Percentiles rank a stretch among this genome's conserved stretches.
Evolutionary conservation across 805 yeast species (phyloP).

Genomic region (Saccharomycopsis olivae): DNA sequence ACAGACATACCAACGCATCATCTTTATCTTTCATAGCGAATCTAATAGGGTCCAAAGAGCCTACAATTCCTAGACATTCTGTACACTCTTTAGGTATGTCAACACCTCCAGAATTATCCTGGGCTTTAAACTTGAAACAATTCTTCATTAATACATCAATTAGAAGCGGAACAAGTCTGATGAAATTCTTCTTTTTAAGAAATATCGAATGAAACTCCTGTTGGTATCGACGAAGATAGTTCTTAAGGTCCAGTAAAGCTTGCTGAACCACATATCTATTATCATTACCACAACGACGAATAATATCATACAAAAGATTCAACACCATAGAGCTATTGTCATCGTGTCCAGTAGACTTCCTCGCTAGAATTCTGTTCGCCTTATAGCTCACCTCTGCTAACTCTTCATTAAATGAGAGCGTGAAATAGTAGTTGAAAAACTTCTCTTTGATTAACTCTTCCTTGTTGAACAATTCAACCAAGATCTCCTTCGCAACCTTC

Average conservation of each 20-base stretch:
- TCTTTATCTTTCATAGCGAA: constrained; percentile 30
- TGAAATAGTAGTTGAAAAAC: constrained; percentile 42
- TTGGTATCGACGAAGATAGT: constrained; percentile 42
- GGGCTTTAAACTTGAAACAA: constrained; percentile 41
- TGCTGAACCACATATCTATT: constrained; percentile 65
- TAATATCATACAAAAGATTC: constrained; percentile 39
- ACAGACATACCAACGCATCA: constrained; percentile 46
- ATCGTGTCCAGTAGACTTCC: constrained; percentile 21
- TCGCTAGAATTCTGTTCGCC: constrained; percentile 24
- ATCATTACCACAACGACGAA: constrained; percentile 46
- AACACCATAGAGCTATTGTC: constrained; percentile 11
- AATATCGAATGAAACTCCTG: constrained; percentile 35
- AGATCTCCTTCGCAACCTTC: constrained; percentile 39
- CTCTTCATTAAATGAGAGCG: constrained; percentile 36
- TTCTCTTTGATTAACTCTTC: constrained; percentile 26
- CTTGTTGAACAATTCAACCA: constrained; percentile 29
- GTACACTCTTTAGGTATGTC: constrained; percentile 51
- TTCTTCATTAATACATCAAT: constrained; percentile 45
- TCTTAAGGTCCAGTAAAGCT: constrained; percentile 52
- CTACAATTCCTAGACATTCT: constrained; percentile 62
- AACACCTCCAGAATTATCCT: neutral
- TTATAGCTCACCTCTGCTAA: constrained; percentile 26
- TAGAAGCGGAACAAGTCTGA: constrained; percentile 32
- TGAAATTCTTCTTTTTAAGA: constrained; percentile 27
- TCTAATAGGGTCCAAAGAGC: constrained; percentile 36